These are phyloP conservation scores for Blastosporella zonata DNA, from an alignment of 1,284 basidiomycete species.

Conservation along the genomic window DNA sequence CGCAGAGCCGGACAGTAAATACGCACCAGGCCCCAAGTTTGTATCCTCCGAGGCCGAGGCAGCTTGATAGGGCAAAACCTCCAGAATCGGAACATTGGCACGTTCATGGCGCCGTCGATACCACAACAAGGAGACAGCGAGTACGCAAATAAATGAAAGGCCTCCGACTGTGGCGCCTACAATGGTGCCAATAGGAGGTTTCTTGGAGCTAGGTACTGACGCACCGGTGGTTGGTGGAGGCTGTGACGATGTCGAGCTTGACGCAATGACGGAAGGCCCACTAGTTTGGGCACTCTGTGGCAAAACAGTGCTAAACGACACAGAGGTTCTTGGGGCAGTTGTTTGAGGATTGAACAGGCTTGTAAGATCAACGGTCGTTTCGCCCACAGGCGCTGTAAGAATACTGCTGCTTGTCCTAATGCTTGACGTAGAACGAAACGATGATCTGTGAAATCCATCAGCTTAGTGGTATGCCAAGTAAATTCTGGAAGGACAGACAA, in stretches of 20 bases:
- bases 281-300: too few relatives aligned
- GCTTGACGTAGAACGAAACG: too few relatives aligned
- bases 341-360: too few relatives aligned
- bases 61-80: not conserved
- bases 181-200: slow-evolving; percentile 1
- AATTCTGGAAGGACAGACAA: not conserved
- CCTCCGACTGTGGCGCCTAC: not conserved
- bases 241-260: not conserved
- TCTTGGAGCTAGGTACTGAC: not conserved
- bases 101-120: not conserved
- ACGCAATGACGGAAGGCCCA: too few relatives aligned
- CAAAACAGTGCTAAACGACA: too few relatives aligned
- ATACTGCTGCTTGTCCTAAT: too few relatives aligned
- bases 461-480: too few relatives aligned
- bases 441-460: too few relatives aligned
- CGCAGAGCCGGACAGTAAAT: too few relatives aligned
- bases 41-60: not conserved
- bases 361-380: too few relatives aligned
- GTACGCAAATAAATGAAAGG: not conserved
- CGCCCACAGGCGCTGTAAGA: too few relatives aligned
- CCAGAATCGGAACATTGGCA: not conserved
- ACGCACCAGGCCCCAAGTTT: not conserved
- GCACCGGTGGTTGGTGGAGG: not conserved
- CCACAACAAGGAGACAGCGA: not conserved
- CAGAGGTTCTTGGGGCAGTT: too few relatives aligned